These are phyloP conservation scores for Millerozyma acaciae DNA, from an alignment of 805 yeast species.

Conservation along the genomic window DNA sequence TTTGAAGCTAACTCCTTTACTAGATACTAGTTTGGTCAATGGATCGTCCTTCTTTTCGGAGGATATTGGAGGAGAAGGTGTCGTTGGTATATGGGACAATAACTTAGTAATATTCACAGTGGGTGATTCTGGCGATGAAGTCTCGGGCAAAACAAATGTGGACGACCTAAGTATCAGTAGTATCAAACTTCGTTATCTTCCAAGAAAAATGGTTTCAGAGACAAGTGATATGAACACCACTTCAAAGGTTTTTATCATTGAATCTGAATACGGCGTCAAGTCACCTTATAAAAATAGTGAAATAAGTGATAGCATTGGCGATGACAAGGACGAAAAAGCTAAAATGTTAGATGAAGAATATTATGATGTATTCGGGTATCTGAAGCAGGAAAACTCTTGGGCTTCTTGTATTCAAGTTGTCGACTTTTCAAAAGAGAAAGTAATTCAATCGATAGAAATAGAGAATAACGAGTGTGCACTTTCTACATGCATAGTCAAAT, in stretches of 20 bases:
- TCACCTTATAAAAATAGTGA: conserved; percentile 24
- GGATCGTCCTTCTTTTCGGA: conserved; percentile 59
- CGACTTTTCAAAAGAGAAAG: conserved; percentile 27
- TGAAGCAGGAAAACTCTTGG: conserved; percentile 29
- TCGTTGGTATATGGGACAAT: conserved; percentile 56
- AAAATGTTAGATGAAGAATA: conserved; percentile 26
- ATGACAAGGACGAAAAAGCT: background rate
- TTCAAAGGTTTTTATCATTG: conserved; percentile 35
- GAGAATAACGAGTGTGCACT: conserved; percentile 40
- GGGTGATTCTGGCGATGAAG: conserved; percentile 37
- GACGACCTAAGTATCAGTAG: conserved; percentile 15
- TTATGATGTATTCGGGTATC: conserved; percentile 46
- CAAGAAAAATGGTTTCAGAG: conserved; percentile 38
- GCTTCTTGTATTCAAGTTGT: conserved; percentile 54
- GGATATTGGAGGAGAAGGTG: conserved; percentile 56
- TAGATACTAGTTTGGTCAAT: conserved; percentile 37
- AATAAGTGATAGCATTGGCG: background rate
- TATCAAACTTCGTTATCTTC: conserved; percentile 47
- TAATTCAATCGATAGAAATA: conserved; percentile 44
- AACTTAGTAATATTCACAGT: conserved; percentile 54
- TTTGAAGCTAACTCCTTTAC: conserved; percentile 46
- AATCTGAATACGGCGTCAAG: conserved; percentile 40
- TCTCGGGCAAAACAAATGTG: conserved; percentile 17
- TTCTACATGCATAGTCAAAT: conserved; percentile 30
- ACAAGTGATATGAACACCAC: conserved; percentile 10